These are phyloP conservation scores for Clavariopsis aquatica DNA, from an alignment of 495 filamentous ascomycete genomes.

Conservation along the genomic window DNA sequence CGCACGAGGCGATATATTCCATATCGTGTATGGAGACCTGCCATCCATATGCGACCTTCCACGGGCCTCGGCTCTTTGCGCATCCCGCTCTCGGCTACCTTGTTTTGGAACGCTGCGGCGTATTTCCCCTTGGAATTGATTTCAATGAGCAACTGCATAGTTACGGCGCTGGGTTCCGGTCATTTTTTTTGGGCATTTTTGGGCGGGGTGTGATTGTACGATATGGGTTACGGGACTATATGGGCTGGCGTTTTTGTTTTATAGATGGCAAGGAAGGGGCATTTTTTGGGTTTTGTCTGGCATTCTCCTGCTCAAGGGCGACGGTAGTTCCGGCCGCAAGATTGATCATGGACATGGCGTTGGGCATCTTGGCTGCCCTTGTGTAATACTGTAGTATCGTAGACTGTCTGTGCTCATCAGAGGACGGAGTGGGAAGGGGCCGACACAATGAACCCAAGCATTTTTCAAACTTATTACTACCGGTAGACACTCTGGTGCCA, in stretches of 20 bases:
- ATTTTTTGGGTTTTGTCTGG: not conserved
- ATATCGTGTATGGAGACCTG: not conserved
- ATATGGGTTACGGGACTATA: not conserved
- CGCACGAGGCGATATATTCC: not conserved
- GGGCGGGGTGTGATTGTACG: not conserved
- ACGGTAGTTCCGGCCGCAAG: slow-evolving; percentile 24
- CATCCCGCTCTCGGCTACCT: not conserved
- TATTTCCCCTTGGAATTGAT: not conserved
- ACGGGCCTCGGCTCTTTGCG: not conserved
- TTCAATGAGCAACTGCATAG: slow-evolving; percentile 2
- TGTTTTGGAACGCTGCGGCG: not conserved
- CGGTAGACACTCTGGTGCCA: not conserved
- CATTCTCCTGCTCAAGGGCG: slow-evolving; percentile 1
- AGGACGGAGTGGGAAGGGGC: not conserved
- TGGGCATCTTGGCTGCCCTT: not conserved
- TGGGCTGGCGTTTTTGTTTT: slow-evolving; percentile 14
- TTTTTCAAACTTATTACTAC: too few relatives aligned
- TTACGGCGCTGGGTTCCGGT: not conserved
- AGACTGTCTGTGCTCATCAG: not conserved
- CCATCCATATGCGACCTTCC: not conserved
- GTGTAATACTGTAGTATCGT: not conserved
- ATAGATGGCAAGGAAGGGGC: not conserved
- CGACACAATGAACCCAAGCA: slow-evolving; percentile 2
- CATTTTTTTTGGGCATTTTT: not conserved
- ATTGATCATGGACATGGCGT: slow-evolving; percentile 2